Evolutionary conservation across 192 early-diverging fungal genomes (phyloP).

Genomic region (Backusella australiensis): DNA sequence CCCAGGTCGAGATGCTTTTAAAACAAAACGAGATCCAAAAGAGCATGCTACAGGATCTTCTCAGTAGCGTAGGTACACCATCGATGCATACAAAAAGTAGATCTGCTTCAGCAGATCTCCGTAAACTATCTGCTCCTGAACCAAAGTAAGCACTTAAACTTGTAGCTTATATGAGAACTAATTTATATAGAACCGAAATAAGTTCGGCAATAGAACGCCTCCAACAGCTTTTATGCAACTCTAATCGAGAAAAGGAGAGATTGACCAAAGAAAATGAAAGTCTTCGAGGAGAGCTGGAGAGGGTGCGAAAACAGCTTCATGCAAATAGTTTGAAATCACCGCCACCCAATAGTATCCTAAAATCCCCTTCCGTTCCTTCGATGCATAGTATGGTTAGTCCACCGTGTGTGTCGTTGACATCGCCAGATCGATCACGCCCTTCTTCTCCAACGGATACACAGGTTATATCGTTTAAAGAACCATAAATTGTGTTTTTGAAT

Average conservation of each 20-base stretch:
- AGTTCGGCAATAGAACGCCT: neutral
- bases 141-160: too few species aligned
- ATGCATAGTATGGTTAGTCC: neutral
- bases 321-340: neutral
- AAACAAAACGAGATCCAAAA: conserved; percentile 51
- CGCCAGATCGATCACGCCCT: neutral
- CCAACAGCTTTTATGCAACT: conserved; percentile 10
- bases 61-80: neutral
- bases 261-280: conserved; percentile 20
- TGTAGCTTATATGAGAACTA: too few species aligned
- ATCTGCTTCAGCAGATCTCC: conserved; percentile 11
- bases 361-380: neutral
- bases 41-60: conserved; percentile 34
- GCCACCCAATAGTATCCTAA: neutral
- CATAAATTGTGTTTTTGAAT: neutral
- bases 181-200: neutral
- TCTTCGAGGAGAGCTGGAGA: conserved; percentile 10
- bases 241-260: conserved; percentile 11
- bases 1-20: conserved; percentile 41
- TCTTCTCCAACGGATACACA: neutral
- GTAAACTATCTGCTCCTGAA: neutral
- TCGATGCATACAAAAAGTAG: neutral
- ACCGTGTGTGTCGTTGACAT: neutral
- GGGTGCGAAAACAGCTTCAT: neutral
- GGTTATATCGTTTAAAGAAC: neutral